Evolutionary conservation across 1,139 yeast species (phyloP).

Genomic region (Trichomonascaceae sp.): DNA sequence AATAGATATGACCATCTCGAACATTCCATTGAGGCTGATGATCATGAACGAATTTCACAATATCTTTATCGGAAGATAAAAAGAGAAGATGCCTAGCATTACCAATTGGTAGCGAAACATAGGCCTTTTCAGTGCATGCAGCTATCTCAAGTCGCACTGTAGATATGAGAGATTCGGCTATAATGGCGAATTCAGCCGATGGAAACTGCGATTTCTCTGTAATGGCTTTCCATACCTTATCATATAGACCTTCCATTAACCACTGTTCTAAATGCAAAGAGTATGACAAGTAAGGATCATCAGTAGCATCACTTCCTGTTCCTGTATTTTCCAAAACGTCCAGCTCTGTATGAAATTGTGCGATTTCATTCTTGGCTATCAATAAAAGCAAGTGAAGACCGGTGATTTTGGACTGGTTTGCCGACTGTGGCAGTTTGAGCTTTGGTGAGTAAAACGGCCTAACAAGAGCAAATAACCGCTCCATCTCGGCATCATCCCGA

Average conservation of each 20-base stretch:
- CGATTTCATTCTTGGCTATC: constrained; percentile 76
- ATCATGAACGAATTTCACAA: constrained; percentile 49
- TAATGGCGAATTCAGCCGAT: constrained; percentile 38
- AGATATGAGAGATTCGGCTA: constrained; percentile 49
- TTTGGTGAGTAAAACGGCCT: constrained; percentile 59
- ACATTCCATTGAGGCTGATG: constrained; percentile 59
- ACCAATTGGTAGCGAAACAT: constrained; percentile 66
- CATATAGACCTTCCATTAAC: constrained; percentile 95
- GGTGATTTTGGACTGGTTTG: constrained; percentile 68
- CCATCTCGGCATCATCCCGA: constrained; percentile 58
- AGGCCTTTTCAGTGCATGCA: constrained; percentile 76
- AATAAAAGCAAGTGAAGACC: constrained; percentile 72
- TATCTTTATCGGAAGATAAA: constrained; percentile 60
- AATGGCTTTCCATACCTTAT: constrained; percentile 80
- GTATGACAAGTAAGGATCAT: constrained; percentile 57
- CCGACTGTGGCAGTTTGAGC: constrained; percentile 47
- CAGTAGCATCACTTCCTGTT: constrained; percentile 43
- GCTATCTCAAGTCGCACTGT: constrained; percentile 86
- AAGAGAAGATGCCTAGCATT: constrained; percentile 80
- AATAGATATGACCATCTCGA: constrained; percentile 53
- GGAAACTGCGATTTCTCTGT: constrained; percentile 43
- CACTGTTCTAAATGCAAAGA: constrained; percentile 88
- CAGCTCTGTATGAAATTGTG: constrained; percentile 83
- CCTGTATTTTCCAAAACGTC: constrained; percentile 53
- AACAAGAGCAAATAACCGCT: constrained; percentile 68